phyloP scores from a whole-genome alignment of 1,284 basidiomycete genomes.

The Cystodermella granulosa region DNA sequence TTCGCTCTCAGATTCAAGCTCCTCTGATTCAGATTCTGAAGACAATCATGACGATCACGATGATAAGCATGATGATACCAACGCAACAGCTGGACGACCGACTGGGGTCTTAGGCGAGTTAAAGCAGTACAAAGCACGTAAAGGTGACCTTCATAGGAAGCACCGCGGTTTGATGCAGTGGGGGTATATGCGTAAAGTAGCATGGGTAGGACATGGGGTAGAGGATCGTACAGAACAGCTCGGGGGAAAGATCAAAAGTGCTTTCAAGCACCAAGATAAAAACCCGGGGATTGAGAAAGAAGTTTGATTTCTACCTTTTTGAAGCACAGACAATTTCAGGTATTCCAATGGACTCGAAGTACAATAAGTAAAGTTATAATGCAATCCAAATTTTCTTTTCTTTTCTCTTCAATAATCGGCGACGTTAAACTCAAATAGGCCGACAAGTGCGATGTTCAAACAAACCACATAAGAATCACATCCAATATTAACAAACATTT shows the following conservation, averaged over 20 bases:
- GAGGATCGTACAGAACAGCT: slow-evolving; percentile 31
- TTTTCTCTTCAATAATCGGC: too few relatives aligned
- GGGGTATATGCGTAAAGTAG: slow-evolving; percentile 37
- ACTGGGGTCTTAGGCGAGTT: slow-evolving; percentile 8
- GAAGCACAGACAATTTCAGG: too few relatives aligned
- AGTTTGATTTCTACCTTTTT: slow-evolving; percentile 21
- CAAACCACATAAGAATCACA: too few relatives aligned
- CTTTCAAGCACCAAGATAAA: slow-evolving; percentile 32
- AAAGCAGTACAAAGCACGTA: slow-evolving; percentile 18
- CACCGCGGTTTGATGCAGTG: slow-evolving; percentile 46
- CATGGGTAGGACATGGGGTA: slow-evolving; percentile 35
- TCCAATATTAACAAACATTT: too few relatives aligned
- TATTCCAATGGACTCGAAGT: too few relatives aligned
- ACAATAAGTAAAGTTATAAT: too few relatives aligned
- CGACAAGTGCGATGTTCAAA: too few relatives aligned
- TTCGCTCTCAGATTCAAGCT: slow-evolving; percentile 12
- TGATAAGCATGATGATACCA: slow-evolving; percentile 7
- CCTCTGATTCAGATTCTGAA: slow-evolving; percentile 12
- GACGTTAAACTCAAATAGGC: too few relatives aligned
- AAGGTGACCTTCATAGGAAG: slow-evolving; percentile 36
- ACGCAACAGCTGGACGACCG: slow-evolving; percentile 5
- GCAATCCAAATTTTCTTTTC: too few relatives aligned
- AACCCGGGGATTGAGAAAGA: slow-evolving; percentile 37
- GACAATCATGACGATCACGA: slow-evolving; percentile 9
- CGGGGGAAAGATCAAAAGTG: slow-evolving; percentile 29